Evolutionary conservation across 257 asterid species (phyloP).

Genomic region (Thymus quinquecostatus): DNA sequence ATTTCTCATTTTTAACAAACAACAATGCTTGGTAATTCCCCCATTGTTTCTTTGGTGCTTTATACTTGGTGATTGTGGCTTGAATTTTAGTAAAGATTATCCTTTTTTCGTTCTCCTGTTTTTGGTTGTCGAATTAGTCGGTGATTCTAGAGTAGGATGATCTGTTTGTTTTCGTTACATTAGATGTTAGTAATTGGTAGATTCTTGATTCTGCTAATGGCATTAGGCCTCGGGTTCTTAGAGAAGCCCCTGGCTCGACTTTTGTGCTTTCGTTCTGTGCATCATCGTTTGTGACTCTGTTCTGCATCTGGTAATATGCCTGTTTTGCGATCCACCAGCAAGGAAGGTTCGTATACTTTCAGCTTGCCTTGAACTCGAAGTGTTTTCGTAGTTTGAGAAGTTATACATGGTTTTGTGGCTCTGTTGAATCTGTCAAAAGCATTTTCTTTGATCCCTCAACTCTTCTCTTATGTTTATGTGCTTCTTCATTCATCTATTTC

Average conservation of each 20-base stretch:
- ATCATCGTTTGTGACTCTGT: not conserved
- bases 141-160: not conserved
- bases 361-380: not conserved
- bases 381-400: not conserved
- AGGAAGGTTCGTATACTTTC: not conserved
- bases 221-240: not conserved
- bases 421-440: conserved; percentile 6
- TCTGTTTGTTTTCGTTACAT: not conserved
- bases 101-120: too few species aligned
- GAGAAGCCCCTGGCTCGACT: not conserved
- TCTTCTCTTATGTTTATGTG: not conserved
- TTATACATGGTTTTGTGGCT: not conserved
- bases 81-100: not conserved
- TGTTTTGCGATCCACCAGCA: not conserved
- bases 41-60: conserved; percentile 19
- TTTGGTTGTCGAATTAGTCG: not conserved
- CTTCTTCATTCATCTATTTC: conserved; percentile 15
- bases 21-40: conserved; percentile 13
- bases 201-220: conserved; percentile 17
- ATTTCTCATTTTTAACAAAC: conserved; percentile 23
- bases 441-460: not conserved
- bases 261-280: not conserved
- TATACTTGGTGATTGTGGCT: conserved; percentile 11
- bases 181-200: not conserved
- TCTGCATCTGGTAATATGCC: not conserved